phyloP scores from a whole-genome alignment of 2,329 filamentous ascomycete species.

The Talaromyces sp. region DNA sequence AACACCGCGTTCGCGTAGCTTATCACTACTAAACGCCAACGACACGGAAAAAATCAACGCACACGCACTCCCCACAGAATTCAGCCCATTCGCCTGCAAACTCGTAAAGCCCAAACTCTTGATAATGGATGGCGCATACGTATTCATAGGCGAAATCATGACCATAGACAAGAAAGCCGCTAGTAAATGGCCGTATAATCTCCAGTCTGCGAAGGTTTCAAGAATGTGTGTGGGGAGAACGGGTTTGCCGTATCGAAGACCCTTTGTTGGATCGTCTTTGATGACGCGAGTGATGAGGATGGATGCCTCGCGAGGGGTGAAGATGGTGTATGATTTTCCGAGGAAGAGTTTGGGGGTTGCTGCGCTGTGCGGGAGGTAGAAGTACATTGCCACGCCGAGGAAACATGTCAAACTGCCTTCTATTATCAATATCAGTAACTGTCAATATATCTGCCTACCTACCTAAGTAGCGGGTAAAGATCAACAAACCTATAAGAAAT shows the following conservation, averaged over 20 bases:
- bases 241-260: conserved; percentile 10
- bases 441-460: too few species aligned
- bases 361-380: conserved; percentile 28
- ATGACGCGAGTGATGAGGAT: conserved; percentile 19
- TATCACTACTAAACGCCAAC: conserved; percentile 25
- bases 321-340: conserved; percentile 22
- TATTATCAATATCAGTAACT: neutral
- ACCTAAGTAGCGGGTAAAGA: neutral
- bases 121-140: conserved; percentile 54
- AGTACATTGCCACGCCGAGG: conserved; percentile 20
- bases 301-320: conserved; percentile 22
- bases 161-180: conserved; percentile 20
- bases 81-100: conserved; percentile 51
- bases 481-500: conserved; percentile 17
- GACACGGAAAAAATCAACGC: conserved; percentile 22
- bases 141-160: conserved; percentile 32
- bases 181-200: conserved; percentile 19
- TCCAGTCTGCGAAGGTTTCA: conserved; percentile 17
- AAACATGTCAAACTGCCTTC: conserved; percentile 18
- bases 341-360: conserved; percentile 25
- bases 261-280: conserved; percentile 15
- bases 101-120: conserved; percentile 49
- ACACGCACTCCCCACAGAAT: conserved; percentile 46
- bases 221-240: conserved; percentile 9
- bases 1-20: conserved; percentile 23